These are phyloP conservation scores for Perilla frutescens DNA, from an alignment of 257 asterid genomes.

Conservation along the genomic window DNA sequence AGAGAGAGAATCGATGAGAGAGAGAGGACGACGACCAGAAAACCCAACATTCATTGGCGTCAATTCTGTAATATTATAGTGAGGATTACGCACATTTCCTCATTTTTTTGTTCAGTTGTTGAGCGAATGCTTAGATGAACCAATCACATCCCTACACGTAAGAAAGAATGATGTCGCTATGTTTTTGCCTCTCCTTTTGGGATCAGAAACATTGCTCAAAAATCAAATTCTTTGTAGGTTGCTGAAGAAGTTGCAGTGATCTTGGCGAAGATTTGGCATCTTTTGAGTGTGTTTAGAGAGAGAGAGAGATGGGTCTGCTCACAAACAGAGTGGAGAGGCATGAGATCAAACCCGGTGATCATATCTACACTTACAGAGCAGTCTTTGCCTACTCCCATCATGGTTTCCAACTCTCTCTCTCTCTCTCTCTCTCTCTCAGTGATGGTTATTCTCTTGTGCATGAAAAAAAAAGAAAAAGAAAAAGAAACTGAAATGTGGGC, in stretches of 20 bases:
- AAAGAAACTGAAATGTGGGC: constrained; percentile 21
- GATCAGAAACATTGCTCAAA: constrained; percentile 21
- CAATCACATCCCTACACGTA: constrained; percentile 33
- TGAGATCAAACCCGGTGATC: constrained; percentile 74
- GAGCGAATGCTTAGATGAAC: constrained; percentile 35
- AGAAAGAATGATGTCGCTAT: constrained; percentile 1
- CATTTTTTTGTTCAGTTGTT: constrained; percentile 29
- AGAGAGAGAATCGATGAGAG: not conserved
- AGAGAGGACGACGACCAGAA: constrained; percentile 10
- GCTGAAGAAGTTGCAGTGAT: constrained; percentile 16
- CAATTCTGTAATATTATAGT: constrained; percentile 16
- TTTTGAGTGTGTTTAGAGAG: constrained; percentile 11
- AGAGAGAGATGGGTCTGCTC: constrained; percentile 63
- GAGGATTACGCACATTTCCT: not conserved
- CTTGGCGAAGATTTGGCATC: not conserved
- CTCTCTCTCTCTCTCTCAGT: not conserved
- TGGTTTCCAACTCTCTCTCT: constrained; percentile 42
- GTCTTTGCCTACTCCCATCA: constrained; percentile 81
- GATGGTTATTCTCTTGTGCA: not conserved
- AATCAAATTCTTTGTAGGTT: constrained; percentile 1
- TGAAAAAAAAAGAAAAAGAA: not conserved
- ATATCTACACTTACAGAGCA: constrained; percentile 85
- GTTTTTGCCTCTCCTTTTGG: constrained; percentile 8
- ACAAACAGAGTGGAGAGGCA: constrained; percentile 69
- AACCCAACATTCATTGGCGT: constrained; percentile 18